A percentile compares a stretch with the other conserved stretches of the same genome.
These are phyloP conservation scores for Artemisia argyi DNA, from an alignment of 129 eudicot genomes.

Conservation along the genomic window DNA sequence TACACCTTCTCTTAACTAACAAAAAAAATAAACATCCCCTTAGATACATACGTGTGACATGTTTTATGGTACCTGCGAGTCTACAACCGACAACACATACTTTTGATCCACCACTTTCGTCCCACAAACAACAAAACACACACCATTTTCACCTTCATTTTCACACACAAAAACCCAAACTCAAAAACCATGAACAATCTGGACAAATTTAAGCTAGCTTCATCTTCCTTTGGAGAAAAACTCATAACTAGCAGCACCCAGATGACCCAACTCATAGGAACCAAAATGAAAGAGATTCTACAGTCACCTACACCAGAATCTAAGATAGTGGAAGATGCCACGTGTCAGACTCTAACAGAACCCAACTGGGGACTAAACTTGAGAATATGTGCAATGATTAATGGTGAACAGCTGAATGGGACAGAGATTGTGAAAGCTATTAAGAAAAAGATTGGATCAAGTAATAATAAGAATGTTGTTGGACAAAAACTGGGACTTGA, in stretches of 20 bases:
- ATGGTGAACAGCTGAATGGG: slow-evolving; percentile 62
- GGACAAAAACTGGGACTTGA: slow-evolving; percentile 62
- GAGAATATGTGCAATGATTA: slow-evolving; percentile 77
- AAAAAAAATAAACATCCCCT: too few relatives aligned
- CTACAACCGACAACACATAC: slow-evolving; percentile 22
- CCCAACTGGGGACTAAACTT: slow-evolving; percentile 91
- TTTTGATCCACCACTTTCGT: slow-evolving; percentile 27
- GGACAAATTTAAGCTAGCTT: slow-evolving; percentile 71
- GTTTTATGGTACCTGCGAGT: slow-evolving; percentile 5
- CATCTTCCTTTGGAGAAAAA: slow-evolving; percentile 80
- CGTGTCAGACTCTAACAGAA: slow-evolving; percentile 54
- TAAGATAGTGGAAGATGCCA: slow-evolving; percentile 84
- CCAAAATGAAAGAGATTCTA: slow-evolving; percentile 65
- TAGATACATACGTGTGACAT: background rate
- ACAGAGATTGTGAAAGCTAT: slow-evolving; percentile 79
- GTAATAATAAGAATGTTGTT: slow-evolving; percentile 27
- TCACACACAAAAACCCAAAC: background rate
- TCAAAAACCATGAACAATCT: slow-evolving; percentile 31
- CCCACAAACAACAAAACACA: background rate
- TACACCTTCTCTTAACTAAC: too few relatives aligned
- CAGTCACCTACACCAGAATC: slow-evolving; percentile 82
- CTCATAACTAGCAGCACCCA: slow-evolving; percentile 62
- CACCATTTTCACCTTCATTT: slow-evolving; percentile 26
- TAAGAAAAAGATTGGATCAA: slow-evolving; percentile 49
- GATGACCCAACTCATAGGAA: slow-evolving; percentile 52